Percentiles rank a stretch among this genome's conserved stretches.
Evolutionary conservation across 257 asterid species (phyloP).

Genomic region (Verbena officinalis): DNA sequence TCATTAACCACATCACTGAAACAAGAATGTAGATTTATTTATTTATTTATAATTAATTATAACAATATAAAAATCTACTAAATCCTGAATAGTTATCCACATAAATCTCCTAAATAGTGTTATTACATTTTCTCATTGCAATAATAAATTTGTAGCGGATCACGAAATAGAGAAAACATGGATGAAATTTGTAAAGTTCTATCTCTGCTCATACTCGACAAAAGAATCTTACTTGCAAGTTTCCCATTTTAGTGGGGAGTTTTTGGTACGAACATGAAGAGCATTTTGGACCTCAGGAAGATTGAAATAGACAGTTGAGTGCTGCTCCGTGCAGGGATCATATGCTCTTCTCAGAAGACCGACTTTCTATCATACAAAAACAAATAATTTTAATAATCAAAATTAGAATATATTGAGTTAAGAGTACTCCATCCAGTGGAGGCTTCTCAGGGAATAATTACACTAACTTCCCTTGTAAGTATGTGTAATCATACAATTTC

Average conservation of each 20-base stretch:
- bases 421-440: constrained; percentile 1
- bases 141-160: too few species aligned
- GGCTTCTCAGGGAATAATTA: neutral
- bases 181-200: neutral
- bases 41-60: constrained; percentile 19
- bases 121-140: too few species aligned
- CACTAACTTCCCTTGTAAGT: too few species aligned
- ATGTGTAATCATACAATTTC: too few species aligned
- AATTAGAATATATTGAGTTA: constrained; percentile 16
- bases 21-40: constrained; percentile 19
- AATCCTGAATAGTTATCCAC: neutral
- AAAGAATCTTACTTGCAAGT: constrained; percentile 73
- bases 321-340: constrained; percentile 94
- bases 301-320: constrained; percentile 81
- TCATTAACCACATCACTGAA: constrained; percentile 58
- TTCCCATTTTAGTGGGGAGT: constrained; percentile 59
- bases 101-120: too few species aligned
- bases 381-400: constrained; percentile 34
- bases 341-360: constrained; percentile 70
- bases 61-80: constrained; percentile 13
- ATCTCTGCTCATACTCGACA: neutral
- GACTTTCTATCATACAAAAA: constrained; percentile 42
- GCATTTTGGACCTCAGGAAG: constrained; percentile 94
- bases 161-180: neutral
- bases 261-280: constrained; percentile 63